Evolutionary conservation across 2,329 filamentous ascomycete species (phyloP).

Genomic region (Colletotrichum limetticola): DNA sequence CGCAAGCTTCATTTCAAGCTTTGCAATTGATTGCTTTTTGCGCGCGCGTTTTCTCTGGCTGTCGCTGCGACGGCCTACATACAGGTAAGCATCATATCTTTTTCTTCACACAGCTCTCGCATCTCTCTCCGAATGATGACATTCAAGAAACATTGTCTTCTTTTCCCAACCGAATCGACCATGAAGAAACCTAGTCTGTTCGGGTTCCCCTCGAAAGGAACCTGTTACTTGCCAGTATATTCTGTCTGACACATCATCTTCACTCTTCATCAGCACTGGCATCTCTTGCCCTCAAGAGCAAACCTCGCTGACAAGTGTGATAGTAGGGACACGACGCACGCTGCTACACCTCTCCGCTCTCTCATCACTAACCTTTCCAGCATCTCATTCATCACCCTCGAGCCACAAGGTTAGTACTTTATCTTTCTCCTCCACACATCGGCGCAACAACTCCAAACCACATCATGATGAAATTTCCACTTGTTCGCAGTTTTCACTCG

Average conservation of each 20-base stretch:
- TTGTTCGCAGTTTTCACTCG: slow-evolving; percentile 91
- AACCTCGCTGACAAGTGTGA: not conserved
- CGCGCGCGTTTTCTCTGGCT: not conserved
- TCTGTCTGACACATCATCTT: slow-evolving; percentile 71
- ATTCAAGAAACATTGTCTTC: slow-evolving; percentile 76
- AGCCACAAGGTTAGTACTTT: slow-evolving; percentile 45
- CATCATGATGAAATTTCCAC: slow-evolving; percentile 78
- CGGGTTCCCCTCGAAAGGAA: slow-evolving; percentile 68
- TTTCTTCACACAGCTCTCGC: not conserved
- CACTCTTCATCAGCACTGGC: slow-evolving; percentile 8
- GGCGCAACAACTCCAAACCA: slow-evolving; percentile 30
- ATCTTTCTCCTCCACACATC: slow-evolving; percentile 6
- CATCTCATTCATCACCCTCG: not conserved
- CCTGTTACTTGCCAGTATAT: slow-evolving; percentile 95
- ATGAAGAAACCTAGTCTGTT: slow-evolving; percentile 80
- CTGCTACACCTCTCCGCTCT: not conserved
- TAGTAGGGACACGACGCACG: not conserved
- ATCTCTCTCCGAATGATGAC: slow-evolving; percentile 72
- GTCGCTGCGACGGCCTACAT: not conserved
- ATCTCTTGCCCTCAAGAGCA: not conserved
- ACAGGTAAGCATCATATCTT: slow-evolving; percentile 14
- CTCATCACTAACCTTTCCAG: not conserved
- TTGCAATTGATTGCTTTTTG: not conserved
- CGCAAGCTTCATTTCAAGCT: not conserved
- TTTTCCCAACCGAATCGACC: slow-evolving; percentile 91